Conservation (phyloP, 106 monocot species). For the Apostasia shenzhenica region DNA sequence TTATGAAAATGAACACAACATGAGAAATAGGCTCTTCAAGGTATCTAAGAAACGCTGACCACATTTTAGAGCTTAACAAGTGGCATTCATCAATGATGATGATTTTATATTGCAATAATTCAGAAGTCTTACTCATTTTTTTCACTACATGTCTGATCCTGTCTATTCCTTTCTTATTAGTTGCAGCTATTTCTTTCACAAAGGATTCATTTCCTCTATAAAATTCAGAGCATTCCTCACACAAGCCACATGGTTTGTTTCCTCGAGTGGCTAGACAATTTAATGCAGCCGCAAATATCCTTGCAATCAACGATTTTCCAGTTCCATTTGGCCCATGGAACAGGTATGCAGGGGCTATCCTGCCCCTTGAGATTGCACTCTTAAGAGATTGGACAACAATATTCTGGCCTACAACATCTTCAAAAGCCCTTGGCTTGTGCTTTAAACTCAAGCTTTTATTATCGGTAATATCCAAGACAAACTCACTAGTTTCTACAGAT, state of each 20-base stretch:
- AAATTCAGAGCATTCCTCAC: constrained; percentile 43
- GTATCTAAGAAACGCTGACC: constrained; percentile 45
- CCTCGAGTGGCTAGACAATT: constrained; percentile 49
- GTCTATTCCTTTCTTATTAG: constrained; percentile 36
- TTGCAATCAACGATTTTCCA: constrained; percentile 60
- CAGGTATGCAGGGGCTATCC: constrained; percentile 65
- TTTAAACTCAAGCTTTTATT: constrained; percentile 52
- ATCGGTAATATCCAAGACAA: constrained; percentile 19
- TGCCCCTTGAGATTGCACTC: constrained; percentile 45
- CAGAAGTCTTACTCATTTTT: constrained; percentile 19
- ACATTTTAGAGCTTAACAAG: constrained; percentile 45
- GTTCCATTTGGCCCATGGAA: constrained; percentile 75
- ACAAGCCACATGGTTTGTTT: constrained; percentile 53
- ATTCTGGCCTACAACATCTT: constrained; percentile 63
- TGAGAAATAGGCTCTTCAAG: constrained; percentile 48
- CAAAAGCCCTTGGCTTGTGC: constrained; percentile 45
- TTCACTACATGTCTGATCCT: constrained; percentile 33
- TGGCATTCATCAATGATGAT: constrained; percentile 66
- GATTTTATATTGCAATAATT: constrained; percentile 30
- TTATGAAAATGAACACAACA: constrained; percentile 64
- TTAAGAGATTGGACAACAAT: constrained; percentile 66
- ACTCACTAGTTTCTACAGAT: constrained; percentile 12
- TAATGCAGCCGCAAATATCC: constrained; percentile 64
- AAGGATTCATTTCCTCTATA: constrained; percentile 31
- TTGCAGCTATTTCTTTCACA: constrained; percentile 41